phyloP scores from a whole-genome alignment of 179 eudicot genomes.

The Heliamphora pulchella region DNA sequence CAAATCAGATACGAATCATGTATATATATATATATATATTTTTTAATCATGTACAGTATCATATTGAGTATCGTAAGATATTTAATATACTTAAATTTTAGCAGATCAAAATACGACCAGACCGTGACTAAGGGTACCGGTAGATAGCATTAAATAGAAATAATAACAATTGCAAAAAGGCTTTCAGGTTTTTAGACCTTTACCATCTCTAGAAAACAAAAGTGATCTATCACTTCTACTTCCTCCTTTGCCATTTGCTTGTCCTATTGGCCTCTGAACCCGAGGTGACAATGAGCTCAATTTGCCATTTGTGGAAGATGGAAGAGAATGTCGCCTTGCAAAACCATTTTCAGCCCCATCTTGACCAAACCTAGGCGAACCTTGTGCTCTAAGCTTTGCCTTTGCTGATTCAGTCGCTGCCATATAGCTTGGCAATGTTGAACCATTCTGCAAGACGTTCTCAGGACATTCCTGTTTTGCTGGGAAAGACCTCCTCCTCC shows the following conservation, averaged over 20 bases:
- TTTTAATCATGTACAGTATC: neutral
- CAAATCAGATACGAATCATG: neutral
- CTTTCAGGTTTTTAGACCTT: neutral
- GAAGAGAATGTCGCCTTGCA: constrained; percentile 51
- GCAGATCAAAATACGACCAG: neutral
- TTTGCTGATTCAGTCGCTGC: constrained; percentile 68
- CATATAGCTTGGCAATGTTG: constrained; percentile 62
- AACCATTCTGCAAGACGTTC: constrained; percentile 38
- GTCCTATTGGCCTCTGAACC: constrained; percentile 35
- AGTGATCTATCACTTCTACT: constrained; percentile 32
- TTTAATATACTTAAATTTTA: neutral
- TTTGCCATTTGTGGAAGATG: constrained; percentile 45
- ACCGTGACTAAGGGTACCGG: neutral
- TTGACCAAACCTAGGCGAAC: constrained; percentile 33
- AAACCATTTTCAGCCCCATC: constrained; percentile 45
- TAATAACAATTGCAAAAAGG: too few species aligned
- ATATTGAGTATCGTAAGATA: neutral
- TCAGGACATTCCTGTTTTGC: constrained; percentile 49
- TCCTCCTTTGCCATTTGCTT: constrained; percentile 46
- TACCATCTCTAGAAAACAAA: constrained; percentile 48
- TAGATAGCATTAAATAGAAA: neutral
- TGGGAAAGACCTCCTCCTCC: constrained; percentile 45
- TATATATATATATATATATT: neutral
- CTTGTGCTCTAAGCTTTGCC: constrained; percentile 62
- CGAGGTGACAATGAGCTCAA: constrained; percentile 44